Evolutionary conservation across 208 protist genomes (phyloP).

Genomic region (Trypanosomatidae sp.): DNA sequence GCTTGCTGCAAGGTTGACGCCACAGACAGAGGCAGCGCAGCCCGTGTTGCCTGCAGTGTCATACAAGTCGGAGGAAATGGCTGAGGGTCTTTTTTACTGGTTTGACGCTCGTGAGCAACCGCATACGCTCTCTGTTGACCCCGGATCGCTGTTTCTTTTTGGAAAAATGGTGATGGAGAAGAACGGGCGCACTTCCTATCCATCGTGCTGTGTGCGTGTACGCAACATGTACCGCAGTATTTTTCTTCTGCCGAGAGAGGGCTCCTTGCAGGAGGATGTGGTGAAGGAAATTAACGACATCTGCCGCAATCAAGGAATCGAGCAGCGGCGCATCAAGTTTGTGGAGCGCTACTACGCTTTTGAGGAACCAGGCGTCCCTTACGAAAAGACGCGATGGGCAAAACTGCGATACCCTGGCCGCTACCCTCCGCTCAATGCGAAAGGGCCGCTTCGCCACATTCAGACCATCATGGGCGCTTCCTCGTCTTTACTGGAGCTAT

Average conservation of each 20-base stretch:
- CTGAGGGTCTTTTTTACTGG: conserved; percentile 74
- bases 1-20: conserved; percentile 18
- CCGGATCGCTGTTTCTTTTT: conserved; percentile 91
- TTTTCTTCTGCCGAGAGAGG: conserved; percentile 71
- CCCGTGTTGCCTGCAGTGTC: not conserved
- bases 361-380: conserved; percentile 78
- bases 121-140: conserved; percentile 56
- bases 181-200: conserved; percentile 33
- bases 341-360: conserved; percentile 94
- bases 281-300: conserved; percentile 84
- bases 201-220: conserved; percentile 87
- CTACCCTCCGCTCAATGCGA: conserved; percentile 54
- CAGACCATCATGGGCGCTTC: conserved; percentile 81
- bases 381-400: conserved; percentile 82
- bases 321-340: conserved; percentile 84
- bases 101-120: conserved; percentile 89
- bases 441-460: conserved; percentile 64
- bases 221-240: conserved; percentile 77
- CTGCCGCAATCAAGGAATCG: conserved; percentile 66
- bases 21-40: conserved; percentile 5
- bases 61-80: conserved; percentile 11
- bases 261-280: conserved; percentile 63
- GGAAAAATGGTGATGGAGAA: conserved; percentile 62
- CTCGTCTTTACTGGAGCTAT: conserved; percentile 89
- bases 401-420: conserved; percentile 89